Evolutionary conservation across 2,329 filamentous ascomycete genomes (phyloP).

Genomic region (Botryosphaeria agaves): DNA sequence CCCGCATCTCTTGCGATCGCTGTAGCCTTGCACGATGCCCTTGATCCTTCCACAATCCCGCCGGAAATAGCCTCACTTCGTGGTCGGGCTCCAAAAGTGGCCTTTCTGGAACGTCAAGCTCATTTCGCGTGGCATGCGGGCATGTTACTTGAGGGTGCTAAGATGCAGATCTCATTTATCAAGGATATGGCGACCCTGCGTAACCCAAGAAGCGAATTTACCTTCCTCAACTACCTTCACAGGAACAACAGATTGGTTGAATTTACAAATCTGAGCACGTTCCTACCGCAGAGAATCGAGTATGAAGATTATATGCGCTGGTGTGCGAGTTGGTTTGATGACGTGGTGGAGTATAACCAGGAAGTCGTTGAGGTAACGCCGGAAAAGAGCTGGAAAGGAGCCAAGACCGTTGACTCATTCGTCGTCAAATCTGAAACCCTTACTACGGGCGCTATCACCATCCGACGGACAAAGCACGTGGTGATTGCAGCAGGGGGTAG

Average conservation of each 20-base stretch:
- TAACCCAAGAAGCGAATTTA: constrained; percentile 79
- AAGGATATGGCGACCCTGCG: constrained; percentile 87
- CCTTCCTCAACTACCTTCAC: constrained; percentile 89
- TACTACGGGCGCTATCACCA: constrained; percentile 35
- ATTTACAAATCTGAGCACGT: constrained; percentile 82
- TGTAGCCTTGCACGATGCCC: constrained; percentile 70
- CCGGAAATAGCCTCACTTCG: constrained; percentile 16
- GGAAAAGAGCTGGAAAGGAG: constrained; percentile 27
- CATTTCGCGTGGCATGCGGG: constrained; percentile 85
- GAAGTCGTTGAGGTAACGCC: constrained; percentile 60
- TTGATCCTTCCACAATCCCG: constrained; percentile 28
- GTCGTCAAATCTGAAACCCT: constrained; percentile 47
- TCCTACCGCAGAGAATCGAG: constrained; percentile 69
- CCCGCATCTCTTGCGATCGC: constrained; percentile 81
- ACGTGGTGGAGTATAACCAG: constrained; percentile 57
- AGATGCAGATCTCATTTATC: constrained; percentile 96
- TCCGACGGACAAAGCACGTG: constrained; percentile 47
- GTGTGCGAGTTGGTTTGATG: constrained; percentile 66
- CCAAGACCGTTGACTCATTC: constrained; percentile 44
- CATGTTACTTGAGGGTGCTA: constrained; percentile 83
- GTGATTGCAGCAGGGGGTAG: constrained; percentile 51
- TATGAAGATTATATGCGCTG: constrained; percentile 93
- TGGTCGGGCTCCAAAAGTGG: constrained; percentile 44
- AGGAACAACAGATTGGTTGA: constrained; percentile 64
- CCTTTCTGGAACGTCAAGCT: constrained; percentile 75